Percentiles rank a stretch among this genome's conserved stretches.
These are phyloP conservation scores for Knoxdaviesia capensis DNA, from an alignment of 2,329 filamentous ascomycete genomes.

Conservation along the genomic window DNA sequence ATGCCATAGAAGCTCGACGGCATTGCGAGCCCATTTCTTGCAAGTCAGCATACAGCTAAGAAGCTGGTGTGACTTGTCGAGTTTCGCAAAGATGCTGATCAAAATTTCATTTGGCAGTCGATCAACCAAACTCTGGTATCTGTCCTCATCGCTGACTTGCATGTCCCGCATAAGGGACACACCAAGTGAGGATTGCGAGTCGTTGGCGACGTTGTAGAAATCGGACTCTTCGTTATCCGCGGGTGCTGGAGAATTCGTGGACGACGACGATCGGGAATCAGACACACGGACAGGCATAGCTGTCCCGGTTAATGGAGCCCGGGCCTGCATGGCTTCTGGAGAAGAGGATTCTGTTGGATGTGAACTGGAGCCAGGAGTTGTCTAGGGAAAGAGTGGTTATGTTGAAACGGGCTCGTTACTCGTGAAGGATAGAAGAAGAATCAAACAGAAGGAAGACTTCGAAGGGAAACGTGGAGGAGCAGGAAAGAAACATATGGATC, in stretches of 20 bases:
- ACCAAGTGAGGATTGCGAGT: slow-evolving; percentile 81
- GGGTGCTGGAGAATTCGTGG: slow-evolving; percentile 54
- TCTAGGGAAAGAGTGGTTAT: no score
- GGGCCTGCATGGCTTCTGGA: no score
- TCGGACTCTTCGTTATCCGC: slow-evolving; percentile 83
- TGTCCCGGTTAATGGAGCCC: no score
- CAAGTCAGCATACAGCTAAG: slow-evolving; percentile 86
- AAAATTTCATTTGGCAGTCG: slow-evolving; percentile 85
- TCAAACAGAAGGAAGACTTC: no score
- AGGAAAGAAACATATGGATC: no score
- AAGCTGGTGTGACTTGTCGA: slow-evolving; percentile 57
- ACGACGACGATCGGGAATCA: slow-evolving; percentile 29
- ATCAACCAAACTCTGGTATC: slow-evolving; percentile 59
- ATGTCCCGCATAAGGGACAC: slow-evolving; percentile 59
- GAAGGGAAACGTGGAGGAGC: no score
- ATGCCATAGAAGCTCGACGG: slow-evolving; percentile 88
- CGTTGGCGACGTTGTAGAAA: slow-evolving; percentile 75
- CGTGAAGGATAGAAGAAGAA: no score
- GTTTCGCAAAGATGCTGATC: slow-evolving; percentile 76
- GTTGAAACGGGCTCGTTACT: no score
- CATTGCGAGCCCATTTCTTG: slow-evolving; percentile 79
- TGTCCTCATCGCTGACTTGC: slow-evolving; percentile 44
- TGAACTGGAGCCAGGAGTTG: no score
- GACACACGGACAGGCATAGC: no score
- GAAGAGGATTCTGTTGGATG: no score